A percentile compares a stretch with the other conserved stretches of the same genome.
phyloP scores from a whole-genome alignment of 306 rosid species.

The Cicer yamashitae region DNA sequence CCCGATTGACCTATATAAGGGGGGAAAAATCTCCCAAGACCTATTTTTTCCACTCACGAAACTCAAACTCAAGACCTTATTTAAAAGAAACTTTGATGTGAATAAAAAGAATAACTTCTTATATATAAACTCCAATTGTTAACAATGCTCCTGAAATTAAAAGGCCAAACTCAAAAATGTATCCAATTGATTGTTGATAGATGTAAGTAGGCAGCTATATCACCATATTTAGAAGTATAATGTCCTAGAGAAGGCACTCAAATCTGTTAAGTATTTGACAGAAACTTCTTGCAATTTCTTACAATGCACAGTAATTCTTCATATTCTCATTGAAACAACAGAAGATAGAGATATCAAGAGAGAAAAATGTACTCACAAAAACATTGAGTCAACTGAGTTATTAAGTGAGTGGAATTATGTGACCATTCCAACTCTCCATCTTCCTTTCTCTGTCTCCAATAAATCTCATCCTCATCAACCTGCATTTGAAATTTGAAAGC shows the following conservation, averaged over 20 bases:
- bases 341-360: conserved; percentile 27
- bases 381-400: conserved; percentile 83
- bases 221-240: conserved; percentile 26
- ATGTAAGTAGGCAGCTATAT: background rate
- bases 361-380: conserved; percentile 65
- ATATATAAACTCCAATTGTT: background rate
- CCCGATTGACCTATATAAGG: too few relatives aligned
- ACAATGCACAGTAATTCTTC: background rate
- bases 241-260: background rate
- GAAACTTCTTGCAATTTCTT: conserved; percentile 21
- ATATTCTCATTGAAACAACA: conserved; percentile 6
- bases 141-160: conserved; percentile 1
- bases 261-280: conserved; percentile 8
- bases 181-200: conserved; percentile 1
- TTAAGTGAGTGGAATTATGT: conserved; percentile 75
- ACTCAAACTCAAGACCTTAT: too few relatives aligned
- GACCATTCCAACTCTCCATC: conserved; percentile 77
- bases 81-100: background rate
- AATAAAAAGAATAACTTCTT: conserved; percentile 24
- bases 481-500: conserved; percentile 49
- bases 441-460: conserved; percentile 69
- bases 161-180: background rate
- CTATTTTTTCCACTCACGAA: too few relatives aligned
- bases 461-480: conserved; percentile 89
- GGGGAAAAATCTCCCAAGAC: too few relatives aligned